Evolutionary conservation across 148 eudicot genomes (phyloP).

Genomic region (Heliosperma pusillum): DNA sequence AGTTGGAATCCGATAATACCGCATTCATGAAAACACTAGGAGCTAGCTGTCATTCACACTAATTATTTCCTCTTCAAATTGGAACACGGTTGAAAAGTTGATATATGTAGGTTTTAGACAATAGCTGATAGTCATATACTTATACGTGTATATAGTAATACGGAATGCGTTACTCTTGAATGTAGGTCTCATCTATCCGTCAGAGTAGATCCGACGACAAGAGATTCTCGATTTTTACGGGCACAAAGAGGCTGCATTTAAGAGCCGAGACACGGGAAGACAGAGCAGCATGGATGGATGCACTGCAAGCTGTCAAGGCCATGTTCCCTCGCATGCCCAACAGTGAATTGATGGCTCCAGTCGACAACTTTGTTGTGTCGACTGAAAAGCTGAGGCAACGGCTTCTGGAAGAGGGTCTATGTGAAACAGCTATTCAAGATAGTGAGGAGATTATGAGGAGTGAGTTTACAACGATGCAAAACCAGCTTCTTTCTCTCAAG

Average conservation of each 20-base stretch:
- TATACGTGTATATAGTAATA: background rate
- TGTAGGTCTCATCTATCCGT: conserved; percentile 71
- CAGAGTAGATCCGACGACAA: conserved; percentile 91
- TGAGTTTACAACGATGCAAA: conserved; percentile 65
- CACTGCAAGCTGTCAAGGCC: conserved; percentile 78
- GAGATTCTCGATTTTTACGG: conserved; percentile 85
- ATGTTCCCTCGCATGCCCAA: conserved; percentile 87
- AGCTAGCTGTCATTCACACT: too few relatives aligned
- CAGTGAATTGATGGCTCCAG: conserved; percentile 68
- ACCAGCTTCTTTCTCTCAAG: conserved; percentile 66
- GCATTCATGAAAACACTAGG: background rate
- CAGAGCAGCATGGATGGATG: conserved; percentile 72
- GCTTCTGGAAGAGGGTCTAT: conserved; percentile 64
- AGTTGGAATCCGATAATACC: background rate
- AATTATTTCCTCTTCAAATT: too few relatives aligned
- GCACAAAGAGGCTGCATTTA: conserved; percentile 84
- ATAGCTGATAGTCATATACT: background rate
- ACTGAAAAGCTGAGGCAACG: conserved; percentile 72
- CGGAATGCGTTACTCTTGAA: background rate
- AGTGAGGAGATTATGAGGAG: conserved; percentile 69
- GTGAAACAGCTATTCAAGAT: conserved; percentile 65
- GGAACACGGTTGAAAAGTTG: conserved; percentile 6
- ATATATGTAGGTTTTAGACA: background rate
- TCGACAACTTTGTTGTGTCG: conserved; percentile 46
- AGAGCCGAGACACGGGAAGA: conserved; percentile 80